Base-by-base conservation (phyloP, 129 eudicot species). In the Oenanthe sinensis region DNA sequence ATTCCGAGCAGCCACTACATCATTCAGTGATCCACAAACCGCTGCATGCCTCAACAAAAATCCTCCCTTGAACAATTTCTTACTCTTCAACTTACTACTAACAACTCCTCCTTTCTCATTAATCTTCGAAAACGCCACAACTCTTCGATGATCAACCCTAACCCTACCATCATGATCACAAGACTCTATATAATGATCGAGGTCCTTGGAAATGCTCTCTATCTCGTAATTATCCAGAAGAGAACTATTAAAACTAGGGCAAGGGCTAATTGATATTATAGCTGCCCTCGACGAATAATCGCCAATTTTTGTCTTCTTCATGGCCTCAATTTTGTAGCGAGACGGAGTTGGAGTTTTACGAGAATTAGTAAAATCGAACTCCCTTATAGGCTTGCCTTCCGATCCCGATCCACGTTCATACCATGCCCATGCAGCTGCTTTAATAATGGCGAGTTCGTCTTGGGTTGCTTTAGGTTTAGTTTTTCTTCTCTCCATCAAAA, bases 401-500 rank as follows among this genome's bases (percentile, higher is more conserved):
- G 87, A 83, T 54, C 87, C 89, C 26, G 92, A 90, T 68, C 92
- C 92, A 7, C 84, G 91, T 74, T 91, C 83, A n/a, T 85, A 84
- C 96, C 96, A 88, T 10, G 96, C 92, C 96, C 91, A 90, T 79
- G 96, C 92, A 15, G 96, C 89, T 0, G 96, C 89, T 82, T 85
- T 90, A 30, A 82, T 82, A 43, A 90, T 8, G 2, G 87, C 85
- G 17, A 78, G 54, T 26, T 88, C 85, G 79, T 90, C 88, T 13
- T 16, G 19, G 48, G 39, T 70, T 50, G 79, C 72, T 76, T 74
- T 82, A 4, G 75, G 72, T 67, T 67, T 67, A 3, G 68, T 37
- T 77, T 58, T 62, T 36, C 79, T 78, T 33, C 8, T 69, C 14
- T 73, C 65, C 79, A 75, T 83, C 46, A 74, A 52, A 11, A 14